Percentiles rank a stretch among this genome's conserved stretches.
Evolutionary conservation across 441 rosid species (phyloP).

Genomic region (Gossypium trilobum): DNA sequence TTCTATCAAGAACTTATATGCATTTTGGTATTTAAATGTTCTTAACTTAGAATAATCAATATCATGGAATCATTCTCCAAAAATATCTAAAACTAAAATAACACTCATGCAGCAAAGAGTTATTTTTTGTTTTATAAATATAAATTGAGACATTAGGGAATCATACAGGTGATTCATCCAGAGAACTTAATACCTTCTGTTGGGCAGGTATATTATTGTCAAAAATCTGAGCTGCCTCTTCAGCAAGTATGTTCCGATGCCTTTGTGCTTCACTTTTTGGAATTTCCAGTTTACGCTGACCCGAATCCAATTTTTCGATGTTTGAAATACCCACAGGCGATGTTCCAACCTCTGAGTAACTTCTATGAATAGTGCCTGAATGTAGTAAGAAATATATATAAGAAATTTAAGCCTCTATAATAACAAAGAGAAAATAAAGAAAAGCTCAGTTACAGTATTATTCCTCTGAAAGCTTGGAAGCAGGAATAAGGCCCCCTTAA

Average conservation of each 20-base stretch:
- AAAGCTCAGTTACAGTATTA: background rate
- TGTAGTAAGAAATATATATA: slow-evolving; percentile 7
- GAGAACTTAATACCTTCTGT: slow-evolving; percentile 48
- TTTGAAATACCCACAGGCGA: slow-evolving; percentile 29
- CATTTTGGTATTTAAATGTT: background rate
- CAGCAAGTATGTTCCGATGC: slow-evolving; percentile 47
- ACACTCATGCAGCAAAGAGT: background rate
- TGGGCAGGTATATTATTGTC: slow-evolving; percentile 56
- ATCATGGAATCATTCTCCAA: background rate
- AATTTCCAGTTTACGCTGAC: slow-evolving; percentile 46
- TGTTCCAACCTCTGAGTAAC: slow-evolving; percentile 28
- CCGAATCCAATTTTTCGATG: slow-evolving; percentile 31
- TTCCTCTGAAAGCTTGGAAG: slow-evolving; percentile 1
- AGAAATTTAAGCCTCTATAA: slow-evolving; percentile 10
- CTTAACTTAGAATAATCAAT: background rate
- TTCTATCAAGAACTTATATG: slow-evolving; percentile 5
- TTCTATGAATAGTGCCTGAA: slow-evolving; percentile 35
- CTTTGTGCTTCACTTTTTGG: slow-evolving; percentile 61
- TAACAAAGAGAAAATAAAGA: slow-evolving; percentile 7
- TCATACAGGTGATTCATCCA: background rate
- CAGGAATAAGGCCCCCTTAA: background rate
- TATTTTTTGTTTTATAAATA: background rate
- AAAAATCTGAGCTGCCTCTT: slow-evolving; percentile 74
- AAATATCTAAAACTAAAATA: slow-evolving; percentile 3
- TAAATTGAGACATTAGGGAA: background rate